Evolutionary conservation across 139 green algal genomes (phyloP).

Genomic region (Prasinococcaceae sp.): DNA sequence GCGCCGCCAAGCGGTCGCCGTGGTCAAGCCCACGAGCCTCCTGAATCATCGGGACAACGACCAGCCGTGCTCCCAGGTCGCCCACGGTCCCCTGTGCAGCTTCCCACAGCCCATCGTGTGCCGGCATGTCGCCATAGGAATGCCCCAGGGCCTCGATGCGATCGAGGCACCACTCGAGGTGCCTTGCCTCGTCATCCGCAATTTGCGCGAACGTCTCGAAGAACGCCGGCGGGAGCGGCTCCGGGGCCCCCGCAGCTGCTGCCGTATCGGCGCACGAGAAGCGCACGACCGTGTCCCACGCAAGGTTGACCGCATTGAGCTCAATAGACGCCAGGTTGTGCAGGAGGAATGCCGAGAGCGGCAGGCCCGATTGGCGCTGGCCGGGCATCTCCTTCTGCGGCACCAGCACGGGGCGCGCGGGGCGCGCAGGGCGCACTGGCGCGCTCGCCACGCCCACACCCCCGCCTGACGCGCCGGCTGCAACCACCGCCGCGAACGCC

Average conservation of each 20-base stretch:
- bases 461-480: background rate
- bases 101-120: conserved; percentile 31
- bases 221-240: conserved; percentile 12
- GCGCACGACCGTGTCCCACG: conserved; percentile 34
- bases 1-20: conserved; percentile 16
- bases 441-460: background rate
- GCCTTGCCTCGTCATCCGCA: conserved; percentile 31
- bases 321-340: conserved; percentile 39
- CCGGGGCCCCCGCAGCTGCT: background rate
- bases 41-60: conserved; percentile 28
- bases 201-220: conserved; percentile 29
- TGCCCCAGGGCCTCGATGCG: conserved; percentile 27
- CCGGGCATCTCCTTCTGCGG: conserved; percentile 2
- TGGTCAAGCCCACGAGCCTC: conserved; percentile 24
- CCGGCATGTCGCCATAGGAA: conserved; percentile 28
- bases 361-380: conserved; percentile 12
- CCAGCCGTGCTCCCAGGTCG: conserved; percentile 17
- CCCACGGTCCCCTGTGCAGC: conserved; percentile 4
- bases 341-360: conserved; percentile 16
- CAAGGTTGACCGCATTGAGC: conserved; percentile 36
- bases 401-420: conserved; percentile 8
- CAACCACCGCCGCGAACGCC: conserved; percentile 1
- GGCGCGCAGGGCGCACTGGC: conserved; percentile 3
- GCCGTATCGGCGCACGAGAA: conserved; percentile 14
- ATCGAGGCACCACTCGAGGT: conserved; percentile 31